Evolutionary conservation across 2,329 filamentous ascomycete genomes (phyloP).

Genomic region (Whalleya microplaca): DNA sequence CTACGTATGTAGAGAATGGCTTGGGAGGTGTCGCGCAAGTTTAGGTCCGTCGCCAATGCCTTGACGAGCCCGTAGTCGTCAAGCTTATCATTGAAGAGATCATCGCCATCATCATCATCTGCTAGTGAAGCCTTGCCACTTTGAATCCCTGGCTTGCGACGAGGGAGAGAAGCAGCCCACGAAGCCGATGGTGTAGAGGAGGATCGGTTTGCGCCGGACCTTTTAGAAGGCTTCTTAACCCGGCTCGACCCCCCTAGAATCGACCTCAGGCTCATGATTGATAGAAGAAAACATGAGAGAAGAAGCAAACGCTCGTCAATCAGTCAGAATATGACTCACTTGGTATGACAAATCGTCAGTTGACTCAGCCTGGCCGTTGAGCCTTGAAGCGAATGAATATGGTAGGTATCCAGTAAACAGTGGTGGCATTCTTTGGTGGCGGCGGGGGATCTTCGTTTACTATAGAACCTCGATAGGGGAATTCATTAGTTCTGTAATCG

Average conservation of each 20-base stretch:
- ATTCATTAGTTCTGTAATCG: conserved; percentile 6
- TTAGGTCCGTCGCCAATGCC: conserved; percentile 58
- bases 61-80: conserved; percentile 63
- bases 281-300: conserved; percentile 28
- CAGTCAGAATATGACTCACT: neutral
- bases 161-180: conserved; percentile 32
- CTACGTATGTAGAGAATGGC: conserved; percentile 64
- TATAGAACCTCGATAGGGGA: neutral
- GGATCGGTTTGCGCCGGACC: conserved; percentile 27
- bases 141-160: conserved; percentile 28
- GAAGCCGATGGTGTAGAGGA: conserved; percentile 22
- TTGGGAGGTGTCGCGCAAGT: conserved; percentile 65
- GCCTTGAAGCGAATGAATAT: conserved; percentile 6
- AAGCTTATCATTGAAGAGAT: conserved; percentile 52
- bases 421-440: neutral
- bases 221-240: conserved; percentile 37
- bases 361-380: conserved; percentile 1
- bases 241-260: conserved; percentile 38
- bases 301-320: neutral
- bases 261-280: conserved; percentile 36
- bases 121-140: conserved; percentile 26
- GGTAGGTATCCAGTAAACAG: too few species aligned
- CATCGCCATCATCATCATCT: conserved; percentile 36
- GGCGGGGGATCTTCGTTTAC: neutral
- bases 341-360: neutral